Base-by-base conservation (phyloP, 2,329 filamentous ascomycete genomes). In the Aspergillus piperis region DNA sequence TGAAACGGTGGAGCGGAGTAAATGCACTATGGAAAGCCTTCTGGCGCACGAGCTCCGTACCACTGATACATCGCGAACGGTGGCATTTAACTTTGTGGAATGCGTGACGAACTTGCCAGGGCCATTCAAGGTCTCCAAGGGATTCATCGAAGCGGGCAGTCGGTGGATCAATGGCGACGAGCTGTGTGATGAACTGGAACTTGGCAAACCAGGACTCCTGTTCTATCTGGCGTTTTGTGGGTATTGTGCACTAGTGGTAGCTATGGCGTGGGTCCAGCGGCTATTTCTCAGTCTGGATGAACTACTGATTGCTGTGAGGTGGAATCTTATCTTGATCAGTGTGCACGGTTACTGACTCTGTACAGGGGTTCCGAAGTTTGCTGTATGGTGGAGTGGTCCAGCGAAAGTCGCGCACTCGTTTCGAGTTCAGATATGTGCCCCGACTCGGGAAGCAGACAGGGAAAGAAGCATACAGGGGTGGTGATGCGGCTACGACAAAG, bases 21-120 rank as follows among this genome's bases (percentile, higher is more conserved):
- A 83, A 64, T 75, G 76, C 3, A 81, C 86, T 66, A 87, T 91
- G 84, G 89, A 92, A 68, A 66, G 63, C 32, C 53, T 62, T 27
- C 47, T 63, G 3, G 55, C 51, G n/a, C 70, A 77, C 56, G 76
- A 79, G 57, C 65, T 75, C 3, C 59, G 66, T 3, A 65, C 77
- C 15, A 77, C 73, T 0, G 64, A 69, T 5, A 79, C 71, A 3
- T 77, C 75, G 1, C 61, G 66, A 3, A 66, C 74, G 1, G 70
- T 78, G 19, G 73, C 70, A 0, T 70, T 77, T 58, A 80, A 80
- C 62, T 76, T 79, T 44, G 68, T 79, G 19, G 66, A 78, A 44
- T 72, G 70, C 44, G 63, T 79, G n/a, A 70, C 68, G 39, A 75
- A 77, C 47, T 50, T 77, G 2, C 71, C 75, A 0, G 11, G 39